phyloP scores from a whole-genome alignment of 371 early-diverging fungal species.

The Lichtheimia corymbifera region DNA sequence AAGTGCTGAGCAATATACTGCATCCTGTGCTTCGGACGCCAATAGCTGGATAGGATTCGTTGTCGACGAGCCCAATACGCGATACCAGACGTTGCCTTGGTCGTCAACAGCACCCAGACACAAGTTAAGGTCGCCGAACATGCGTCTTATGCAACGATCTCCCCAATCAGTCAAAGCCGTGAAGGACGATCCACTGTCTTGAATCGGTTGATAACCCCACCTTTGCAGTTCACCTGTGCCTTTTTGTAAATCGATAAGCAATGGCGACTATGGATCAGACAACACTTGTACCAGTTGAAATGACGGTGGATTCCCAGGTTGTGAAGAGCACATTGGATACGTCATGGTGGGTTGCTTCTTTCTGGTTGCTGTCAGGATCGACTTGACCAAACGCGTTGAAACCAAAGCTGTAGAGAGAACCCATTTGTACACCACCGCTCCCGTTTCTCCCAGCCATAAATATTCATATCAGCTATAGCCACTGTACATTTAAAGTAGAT shows the following conservation, averaged over 20 bases:
- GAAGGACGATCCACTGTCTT: neutral
- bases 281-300: conserved; percentile 19
- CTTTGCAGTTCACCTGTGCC: conserved; percentile 3
- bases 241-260: neutral
- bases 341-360: neutral
- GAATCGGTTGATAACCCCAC: conserved; percentile 31
- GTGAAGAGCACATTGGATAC: conserved; percentile 4
- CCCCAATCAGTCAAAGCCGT: conserved; percentile 5
- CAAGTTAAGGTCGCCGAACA: conserved; percentile 2
- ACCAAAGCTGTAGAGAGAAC: conserved; percentile 29
- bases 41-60: neutral
- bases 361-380: neutral
- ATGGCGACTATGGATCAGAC: too few species aligned
- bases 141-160: neutral
- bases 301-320: conserved; percentile 40
- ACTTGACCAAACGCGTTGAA: conserved; percentile 37
- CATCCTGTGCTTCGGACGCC: conserved; percentile 8
- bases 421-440: too few species aligned
- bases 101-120: conserved; percentile 21
- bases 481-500: too few species aligned
- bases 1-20: conserved; percentile 9
- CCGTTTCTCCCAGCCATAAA: too few species aligned
- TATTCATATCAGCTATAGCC: too few species aligned
- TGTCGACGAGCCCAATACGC: neutral
- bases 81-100: conserved; percentile 7